Conservation (phyloP, 805 yeast genomes). For the Candida caryicola region DNA sequence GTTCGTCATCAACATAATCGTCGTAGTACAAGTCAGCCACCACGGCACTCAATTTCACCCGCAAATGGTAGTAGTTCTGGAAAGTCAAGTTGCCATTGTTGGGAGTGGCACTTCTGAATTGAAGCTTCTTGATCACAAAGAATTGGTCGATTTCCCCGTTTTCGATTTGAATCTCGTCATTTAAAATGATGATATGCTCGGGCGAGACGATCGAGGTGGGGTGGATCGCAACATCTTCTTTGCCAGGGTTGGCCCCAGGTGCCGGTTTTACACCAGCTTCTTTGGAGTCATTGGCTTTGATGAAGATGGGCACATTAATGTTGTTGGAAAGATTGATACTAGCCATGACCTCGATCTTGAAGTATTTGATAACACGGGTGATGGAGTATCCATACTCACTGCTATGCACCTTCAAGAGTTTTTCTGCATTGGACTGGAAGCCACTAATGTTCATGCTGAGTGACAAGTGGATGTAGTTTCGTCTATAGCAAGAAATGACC, state of each 20-base stretch:
- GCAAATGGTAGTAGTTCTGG: slow-evolving; percentile 46
- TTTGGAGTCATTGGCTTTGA: slow-evolving; percentile 11
- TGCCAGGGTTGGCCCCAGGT: slow-evolving; percentile 9
- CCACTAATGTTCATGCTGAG: slow-evolving; percentile 29
- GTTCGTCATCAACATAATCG: slow-evolving; percentile 35
- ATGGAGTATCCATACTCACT: slow-evolving; percentile 35
- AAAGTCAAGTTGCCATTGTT: slow-evolving; percentile 46
- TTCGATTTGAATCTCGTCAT: slow-evolving; percentile 19
- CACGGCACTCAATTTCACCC: slow-evolving; percentile 31
- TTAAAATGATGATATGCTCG: slow-evolving; percentile 26
- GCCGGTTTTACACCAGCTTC: slow-evolving; percentile 1
- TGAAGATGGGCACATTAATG: slow-evolving; percentile 31
- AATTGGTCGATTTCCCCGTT: slow-evolving; percentile 26
- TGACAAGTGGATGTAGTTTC: slow-evolving; percentile 40
- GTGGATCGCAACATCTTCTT: slow-evolving; percentile 9
- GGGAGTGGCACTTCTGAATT: slow-evolving; percentile 52
- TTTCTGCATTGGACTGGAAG: slow-evolving; percentile 19
- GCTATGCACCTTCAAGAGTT: slow-evolving; percentile 30
- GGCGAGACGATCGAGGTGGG: slow-evolving; percentile 17
- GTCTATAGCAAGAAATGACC: slow-evolving; percentile 45
- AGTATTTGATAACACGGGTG: slow-evolving; percentile 37
- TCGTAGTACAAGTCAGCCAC: slow-evolving; percentile 39
- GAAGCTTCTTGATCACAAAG: slow-evolving; percentile 40
- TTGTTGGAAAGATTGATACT: slow-evolving; percentile 29
- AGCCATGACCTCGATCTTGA: slow-evolving; percentile 38